These are phyloP conservation scores for Rhizoctonia solani DNA, from an alignment of 1,284 basidiomycete genomes.

Conservation along the genomic window DNA sequence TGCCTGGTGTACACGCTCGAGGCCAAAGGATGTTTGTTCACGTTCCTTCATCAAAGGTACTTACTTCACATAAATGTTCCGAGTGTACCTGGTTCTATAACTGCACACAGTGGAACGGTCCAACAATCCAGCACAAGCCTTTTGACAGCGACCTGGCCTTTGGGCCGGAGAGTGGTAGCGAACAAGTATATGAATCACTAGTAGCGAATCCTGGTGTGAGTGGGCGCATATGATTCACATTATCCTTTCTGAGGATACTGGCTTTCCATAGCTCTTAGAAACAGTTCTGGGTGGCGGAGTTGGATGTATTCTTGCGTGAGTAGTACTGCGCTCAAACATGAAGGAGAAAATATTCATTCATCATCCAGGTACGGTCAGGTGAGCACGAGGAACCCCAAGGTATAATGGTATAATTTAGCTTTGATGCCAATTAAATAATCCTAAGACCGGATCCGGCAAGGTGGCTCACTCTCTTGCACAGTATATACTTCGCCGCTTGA, in stretches of 20 bases:
- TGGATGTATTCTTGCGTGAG: conserved; percentile 47
- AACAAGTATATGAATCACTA: conserved; percentile 47
- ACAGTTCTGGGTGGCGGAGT: conserved; percentile 46
- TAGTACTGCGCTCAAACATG: background rate
- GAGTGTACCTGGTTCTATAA: too few relatives aligned
- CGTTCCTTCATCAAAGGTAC: conserved; percentile 47
- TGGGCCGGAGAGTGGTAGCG: conserved; percentile 45
- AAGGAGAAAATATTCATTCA: background rate
- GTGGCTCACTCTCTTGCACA: background rate
- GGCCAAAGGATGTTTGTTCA: conserved; percentile 47
- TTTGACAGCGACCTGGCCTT: conserved; percentile 47
- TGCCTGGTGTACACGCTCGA: conserved; percentile 42
- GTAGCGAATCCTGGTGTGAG: conserved; percentile 45
- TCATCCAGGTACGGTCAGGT: conserved; percentile 21
- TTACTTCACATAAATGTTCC: background rate
- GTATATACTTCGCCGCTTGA: background rate
- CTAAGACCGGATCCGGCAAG: conserved; percentile 29
- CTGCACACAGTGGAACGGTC: conserved; percentile 45
- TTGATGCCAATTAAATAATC: background rate
- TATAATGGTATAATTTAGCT: background rate
- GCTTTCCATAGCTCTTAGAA: conserved; percentile 42
- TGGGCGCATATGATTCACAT: conserved; percentile 1
- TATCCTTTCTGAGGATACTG: background rate
- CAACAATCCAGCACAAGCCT: conserved; percentile 46
- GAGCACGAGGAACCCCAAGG: background rate